These are phyloP conservation scores for Coniophora puteana DNA, from an alignment of 1,284 basidiomycete genomes.

Conservation along the genomic window DNA sequence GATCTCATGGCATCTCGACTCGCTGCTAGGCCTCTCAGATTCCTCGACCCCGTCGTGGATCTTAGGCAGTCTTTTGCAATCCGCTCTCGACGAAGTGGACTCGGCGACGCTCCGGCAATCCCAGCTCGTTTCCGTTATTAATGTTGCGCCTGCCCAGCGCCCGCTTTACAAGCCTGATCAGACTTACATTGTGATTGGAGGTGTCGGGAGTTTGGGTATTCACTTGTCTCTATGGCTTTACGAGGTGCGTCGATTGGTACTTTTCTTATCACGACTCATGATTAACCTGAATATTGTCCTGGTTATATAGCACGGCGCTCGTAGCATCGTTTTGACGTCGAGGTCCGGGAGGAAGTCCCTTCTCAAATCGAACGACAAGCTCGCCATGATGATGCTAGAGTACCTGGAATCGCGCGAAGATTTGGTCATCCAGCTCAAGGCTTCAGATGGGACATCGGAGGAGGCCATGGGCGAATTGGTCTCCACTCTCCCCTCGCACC, in stretches of 20 bases:
- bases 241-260: background rate
- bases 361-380: conserved; percentile 12
- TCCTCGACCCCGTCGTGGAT: too few relatives aligned
- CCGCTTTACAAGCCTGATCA: conserved; percentile 3
- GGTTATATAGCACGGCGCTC: conserved; percentile 28
- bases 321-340: conserved; percentile 30
- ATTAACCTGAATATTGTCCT: background rate
- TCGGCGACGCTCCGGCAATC: too few relatives aligned
- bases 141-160: too few relatives aligned
- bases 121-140: too few relatives aligned
- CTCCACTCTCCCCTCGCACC: conserved; percentile 15
- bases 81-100: too few relatives aligned
- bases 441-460: conserved; percentile 20
- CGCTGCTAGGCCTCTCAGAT: too few relatives aligned
- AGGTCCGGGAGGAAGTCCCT: conserved; percentile 20
- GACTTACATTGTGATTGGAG: conserved; percentile 3
- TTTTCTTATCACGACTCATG: background rate
- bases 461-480: conserved; percentile 15
- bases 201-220: conserved; percentile 3
- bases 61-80: too few relatives aligned
- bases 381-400: conserved; percentile 16
- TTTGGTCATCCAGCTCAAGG: conserved; percentile 20
- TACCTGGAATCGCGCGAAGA: conserved; percentile 23
- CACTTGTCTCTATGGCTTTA: background rate
- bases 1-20: too few relatives aligned